Evolutionary conservation across 345 rosid species (phyloP).

Genomic region (Bruguiera parviflora): DNA sequence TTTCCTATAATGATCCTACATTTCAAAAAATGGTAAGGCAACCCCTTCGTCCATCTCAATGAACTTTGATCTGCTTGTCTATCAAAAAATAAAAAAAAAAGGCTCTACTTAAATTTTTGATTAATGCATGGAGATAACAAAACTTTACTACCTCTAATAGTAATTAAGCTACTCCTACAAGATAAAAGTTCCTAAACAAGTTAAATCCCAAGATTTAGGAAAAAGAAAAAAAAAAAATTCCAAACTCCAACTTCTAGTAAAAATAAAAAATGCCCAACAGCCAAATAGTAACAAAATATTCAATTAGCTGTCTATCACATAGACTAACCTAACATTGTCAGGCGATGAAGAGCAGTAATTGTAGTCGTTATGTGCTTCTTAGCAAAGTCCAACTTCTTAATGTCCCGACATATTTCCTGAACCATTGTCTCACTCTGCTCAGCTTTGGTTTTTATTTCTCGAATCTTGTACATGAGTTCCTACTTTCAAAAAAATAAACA

Average conservation of each 20-base stretch:
- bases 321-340: slow-evolving; percentile 89
- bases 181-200: no score
- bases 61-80: no score
- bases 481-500: slow-evolving; percentile 27
- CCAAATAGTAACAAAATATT: neutral
- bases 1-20: no score
- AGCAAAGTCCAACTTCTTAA: slow-evolving; percentile 96
- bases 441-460: slow-evolving; percentile 96
- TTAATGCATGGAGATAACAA: no score
- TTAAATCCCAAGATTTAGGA: no score
- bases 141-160: no score
- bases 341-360: slow-evolving; percentile 98
- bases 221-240: no score
- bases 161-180: no score
- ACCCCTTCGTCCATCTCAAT: no score
- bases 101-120: no score
- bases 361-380: slow-evolving; percentile 98
- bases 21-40: no score
- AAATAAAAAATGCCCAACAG: neutral
- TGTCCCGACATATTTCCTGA: slow-evolving; percentile 97
- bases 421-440: slow-evolving; percentile 99
- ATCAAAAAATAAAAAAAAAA: no score
- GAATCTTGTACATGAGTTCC: slow-evolving; percentile 92
- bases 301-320: neutral
- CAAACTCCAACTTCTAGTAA: neutral